These are phyloP conservation scores for Colletotrichum orbiculare DNA, from an alignment of 2,329 filamentous ascomycete species.

Conservation along the genomic window DNA sequence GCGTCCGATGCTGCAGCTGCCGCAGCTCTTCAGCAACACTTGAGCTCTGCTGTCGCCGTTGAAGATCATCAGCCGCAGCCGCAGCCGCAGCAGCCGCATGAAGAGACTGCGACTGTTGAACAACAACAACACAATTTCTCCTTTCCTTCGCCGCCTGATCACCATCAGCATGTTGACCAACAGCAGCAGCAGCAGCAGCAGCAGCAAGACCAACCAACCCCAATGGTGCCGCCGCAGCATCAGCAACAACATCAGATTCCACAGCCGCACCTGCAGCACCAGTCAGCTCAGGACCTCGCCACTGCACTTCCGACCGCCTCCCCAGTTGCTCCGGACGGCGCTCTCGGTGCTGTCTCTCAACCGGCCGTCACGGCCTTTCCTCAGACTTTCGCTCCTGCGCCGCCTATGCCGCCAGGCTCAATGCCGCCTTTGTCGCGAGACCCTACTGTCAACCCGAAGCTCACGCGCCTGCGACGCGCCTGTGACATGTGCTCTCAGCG, in stretches of 20 bases:
- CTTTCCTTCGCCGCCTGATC: neutral
- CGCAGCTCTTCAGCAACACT: conserved; percentile 51
- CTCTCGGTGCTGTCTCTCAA: conserved; percentile 13
- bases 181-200: conserved; percentile 33
- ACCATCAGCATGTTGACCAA: conserved; percentile 18
- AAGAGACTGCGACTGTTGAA: conserved; percentile 4
- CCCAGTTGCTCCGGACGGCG: conserved; percentile 2
- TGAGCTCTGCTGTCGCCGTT: conserved; percentile 41
- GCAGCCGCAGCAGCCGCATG: conserved; percentile 13
- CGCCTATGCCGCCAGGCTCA: conserved; percentile 14
- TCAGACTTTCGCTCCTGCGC: conserved; percentile 21
- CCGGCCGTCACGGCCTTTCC: conserved; percentile 14
- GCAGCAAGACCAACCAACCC: conserved; percentile 29
- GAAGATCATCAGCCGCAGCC: conserved; percentile 26
- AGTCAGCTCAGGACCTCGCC: conserved; percentile 2
- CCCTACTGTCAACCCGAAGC: conserved; percentile 59
- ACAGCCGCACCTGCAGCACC: conserved; percentile 1
- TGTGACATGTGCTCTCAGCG: conserved; percentile 72
- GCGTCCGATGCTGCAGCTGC: conserved; percentile 54
- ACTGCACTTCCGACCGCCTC: neutral
- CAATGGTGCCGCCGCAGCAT: conserved; percentile 19
- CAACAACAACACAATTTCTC: conserved; percentile 11
- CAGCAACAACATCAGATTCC: conserved; percentile 36
- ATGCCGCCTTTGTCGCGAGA: conserved; percentile 42
- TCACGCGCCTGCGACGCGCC: conserved; percentile 67